Conservation (phyloP, 2,329 filamentous ascomycete species). For the Zymoseptoria passerinii region DNA sequence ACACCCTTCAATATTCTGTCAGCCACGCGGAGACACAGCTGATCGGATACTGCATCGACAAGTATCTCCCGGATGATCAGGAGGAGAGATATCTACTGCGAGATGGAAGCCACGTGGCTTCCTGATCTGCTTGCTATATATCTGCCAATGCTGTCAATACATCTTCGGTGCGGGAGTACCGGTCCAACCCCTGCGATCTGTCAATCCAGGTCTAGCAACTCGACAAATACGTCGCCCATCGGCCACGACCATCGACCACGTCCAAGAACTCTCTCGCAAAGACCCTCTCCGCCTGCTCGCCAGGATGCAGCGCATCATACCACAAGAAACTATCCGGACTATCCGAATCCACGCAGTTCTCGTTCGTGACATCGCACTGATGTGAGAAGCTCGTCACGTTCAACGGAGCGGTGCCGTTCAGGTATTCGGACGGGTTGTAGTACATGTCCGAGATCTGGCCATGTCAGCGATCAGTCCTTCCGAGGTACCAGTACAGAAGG, state of each 20-base stretch:
- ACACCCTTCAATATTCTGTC: too few species aligned
- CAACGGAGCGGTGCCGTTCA: slow-evolving; percentile 53
- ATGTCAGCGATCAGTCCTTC: neutral
- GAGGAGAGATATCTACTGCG: too few species aligned
- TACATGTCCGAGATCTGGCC: slow-evolving; percentile 55
- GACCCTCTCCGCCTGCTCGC: slow-evolving; percentile 52
- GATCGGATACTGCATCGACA: too few species aligned
- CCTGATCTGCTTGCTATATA: neutral
- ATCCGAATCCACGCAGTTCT: slow-evolving; percentile 35
- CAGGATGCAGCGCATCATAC: slow-evolving; percentile 68
- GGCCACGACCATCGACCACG: slow-evolving; percentile 44
- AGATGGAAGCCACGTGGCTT: too few species aligned
- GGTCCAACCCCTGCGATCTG: too few species aligned
- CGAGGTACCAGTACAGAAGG: neutral
- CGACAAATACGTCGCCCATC: slow-evolving; percentile 39
- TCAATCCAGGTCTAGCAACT: slow-evolving; percentile 3
- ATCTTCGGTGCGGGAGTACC: neutral
- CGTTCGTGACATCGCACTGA: slow-evolving; percentile 41
- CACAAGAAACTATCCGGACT: slow-evolving; percentile 58
- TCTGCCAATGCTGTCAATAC: neutral
- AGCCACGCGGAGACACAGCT: too few species aligned
- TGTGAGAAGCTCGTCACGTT: slow-evolving; percentile 54
- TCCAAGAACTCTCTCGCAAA: slow-evolving; percentile 50
- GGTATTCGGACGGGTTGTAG: slow-evolving; percentile 50
- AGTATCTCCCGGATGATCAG: too few species aligned